These are phyloP conservation scores for Chlamydomonas sp. DNA, from an alignment of 139 green algal species.

Conservation along the genomic window DNA sequence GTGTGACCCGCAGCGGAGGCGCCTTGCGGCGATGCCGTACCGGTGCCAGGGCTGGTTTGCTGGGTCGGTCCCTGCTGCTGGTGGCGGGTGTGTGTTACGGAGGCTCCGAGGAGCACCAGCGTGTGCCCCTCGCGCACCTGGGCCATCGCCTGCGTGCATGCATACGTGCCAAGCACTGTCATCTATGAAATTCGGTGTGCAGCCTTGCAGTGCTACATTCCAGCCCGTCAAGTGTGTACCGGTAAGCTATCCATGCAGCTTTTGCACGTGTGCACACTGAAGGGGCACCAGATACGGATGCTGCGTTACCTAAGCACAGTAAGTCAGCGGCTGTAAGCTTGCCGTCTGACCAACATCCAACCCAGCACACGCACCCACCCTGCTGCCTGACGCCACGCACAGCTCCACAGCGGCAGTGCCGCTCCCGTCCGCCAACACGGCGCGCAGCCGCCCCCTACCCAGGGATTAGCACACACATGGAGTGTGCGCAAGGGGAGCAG, in stretches of 20 bases:
- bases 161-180: background rate
- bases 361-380: background rate
- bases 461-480: too few species aligned
- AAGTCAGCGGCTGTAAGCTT: too few species aligned
- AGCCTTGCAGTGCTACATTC: too few species aligned
- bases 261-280: too few species aligned
- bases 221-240: too few species aligned
- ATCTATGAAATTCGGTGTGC: too few species aligned
- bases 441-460: background rate
- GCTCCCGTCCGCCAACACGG: conserved; percentile 16
- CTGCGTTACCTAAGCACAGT: too few species aligned
- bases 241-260: too few species aligned
- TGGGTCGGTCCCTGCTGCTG: background rate
- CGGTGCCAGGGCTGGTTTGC: background rate
- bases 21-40: background rate
- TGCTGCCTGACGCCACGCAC: conserved; percentile 16
- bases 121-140: conserved; percentile 16
- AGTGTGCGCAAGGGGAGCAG: too few species aligned
- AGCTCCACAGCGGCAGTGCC: background rate
- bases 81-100: too few species aligned
- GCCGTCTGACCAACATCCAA: background rate
- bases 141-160: background rate
- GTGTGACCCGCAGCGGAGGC: background rate
- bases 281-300: too few species aligned
- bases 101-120: conserved; percentile 7